Evolutionary conservation across 164 flowering plant species (phyloP).

Genomic region (Chimonanthus salicifolius): DNA sequence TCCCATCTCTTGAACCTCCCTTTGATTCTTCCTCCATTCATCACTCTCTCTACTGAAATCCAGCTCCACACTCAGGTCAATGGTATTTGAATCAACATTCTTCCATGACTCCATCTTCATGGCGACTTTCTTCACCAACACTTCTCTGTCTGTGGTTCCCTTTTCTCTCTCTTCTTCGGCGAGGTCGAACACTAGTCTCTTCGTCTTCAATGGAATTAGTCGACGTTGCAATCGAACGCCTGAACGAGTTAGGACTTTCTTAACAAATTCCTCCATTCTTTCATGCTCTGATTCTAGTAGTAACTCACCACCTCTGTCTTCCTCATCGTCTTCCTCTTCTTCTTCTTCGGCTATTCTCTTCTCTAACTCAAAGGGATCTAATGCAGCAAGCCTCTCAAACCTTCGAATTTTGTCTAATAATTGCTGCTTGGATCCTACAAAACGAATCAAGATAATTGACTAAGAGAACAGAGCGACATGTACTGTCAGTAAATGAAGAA

Average conservation of each 20-base stretch:
- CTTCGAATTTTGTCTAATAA: slow-evolving; percentile 2
- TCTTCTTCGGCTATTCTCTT: neutral
- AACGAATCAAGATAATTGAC: neutral
- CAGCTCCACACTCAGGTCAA: neutral
- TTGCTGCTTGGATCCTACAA: neutral
- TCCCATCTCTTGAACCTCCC: neutral
- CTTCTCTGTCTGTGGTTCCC: neutral
- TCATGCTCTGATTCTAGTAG: neutral
- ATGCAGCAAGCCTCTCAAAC: slow-evolving; percentile 4
- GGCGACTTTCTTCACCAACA: neutral
- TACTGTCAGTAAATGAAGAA: neutral
- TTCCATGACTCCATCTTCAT: slow-evolving; percentile 1
- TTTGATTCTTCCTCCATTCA: slow-evolving; percentile 6
- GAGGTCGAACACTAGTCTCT: neutral
- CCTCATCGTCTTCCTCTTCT: neutral
- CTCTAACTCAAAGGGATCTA: slow-evolving; percentile 5
- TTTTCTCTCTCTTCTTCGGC: neutral
- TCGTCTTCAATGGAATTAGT: neutral
- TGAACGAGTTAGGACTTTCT: neutral
- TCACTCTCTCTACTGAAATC: neutral
- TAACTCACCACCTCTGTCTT: neutral
- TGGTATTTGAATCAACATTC: neutral
- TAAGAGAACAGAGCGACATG: neutral
- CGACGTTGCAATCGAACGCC: neutral
- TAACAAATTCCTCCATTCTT: neutral